A percentile compares a stretch with the other conserved stretches of the same genome.
Evolutionary conservation across 805 yeast species (phyloP).

Genomic region (Wickerhamiella parazyma): DNA sequence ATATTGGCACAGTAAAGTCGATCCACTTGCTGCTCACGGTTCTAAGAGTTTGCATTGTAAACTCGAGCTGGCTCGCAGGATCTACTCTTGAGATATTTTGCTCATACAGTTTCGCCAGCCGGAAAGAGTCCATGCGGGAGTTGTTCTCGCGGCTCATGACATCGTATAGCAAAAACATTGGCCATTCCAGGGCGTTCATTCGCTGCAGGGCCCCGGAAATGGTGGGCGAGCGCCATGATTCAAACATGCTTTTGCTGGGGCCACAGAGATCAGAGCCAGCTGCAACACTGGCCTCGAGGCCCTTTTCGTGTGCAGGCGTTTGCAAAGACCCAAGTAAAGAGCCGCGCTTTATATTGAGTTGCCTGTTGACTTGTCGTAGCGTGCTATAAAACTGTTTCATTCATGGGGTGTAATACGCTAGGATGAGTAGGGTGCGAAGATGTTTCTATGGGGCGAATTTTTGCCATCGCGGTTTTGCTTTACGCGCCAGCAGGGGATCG

Average conservation of each 20-base stretch:
- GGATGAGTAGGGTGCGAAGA: too few species aligned
- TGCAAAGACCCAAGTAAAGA: not conserved
- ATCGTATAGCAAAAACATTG: constrained; percentile 20
- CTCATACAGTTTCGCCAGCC: constrained; percentile 17
- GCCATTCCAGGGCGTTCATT: constrained; percentile 19
- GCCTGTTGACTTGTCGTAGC: not conserved
- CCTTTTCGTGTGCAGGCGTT: not conserved
- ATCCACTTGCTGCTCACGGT: constrained; percentile 15
- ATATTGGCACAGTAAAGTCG: constrained; percentile 20
- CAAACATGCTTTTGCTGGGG: not conserved
- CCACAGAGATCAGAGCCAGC: not conserved
- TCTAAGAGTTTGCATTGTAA: constrained; percentile 15
- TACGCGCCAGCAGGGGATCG: too few species aligned
- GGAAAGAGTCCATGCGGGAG: constrained; percentile 18
- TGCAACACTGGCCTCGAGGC: not conserved
- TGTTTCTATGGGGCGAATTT: too few species aligned
- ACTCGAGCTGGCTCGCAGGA: constrained; percentile 14
- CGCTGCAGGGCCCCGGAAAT: constrained; percentile 15
- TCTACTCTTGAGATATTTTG: constrained; percentile 7
- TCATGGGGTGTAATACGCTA: too few species aligned
- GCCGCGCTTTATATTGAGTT: not conserved
- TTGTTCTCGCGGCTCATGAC: constrained; percentile 18
- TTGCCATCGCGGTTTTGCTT: too few species aligned
- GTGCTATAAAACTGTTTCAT: not conserved
- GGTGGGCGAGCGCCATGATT: constrained; percentile 13